These are phyloP conservation scores for Penicillium silybi DNA, from an alignment of 495 filamentous ascomycete genomes.

Conservation along the genomic window DNA sequence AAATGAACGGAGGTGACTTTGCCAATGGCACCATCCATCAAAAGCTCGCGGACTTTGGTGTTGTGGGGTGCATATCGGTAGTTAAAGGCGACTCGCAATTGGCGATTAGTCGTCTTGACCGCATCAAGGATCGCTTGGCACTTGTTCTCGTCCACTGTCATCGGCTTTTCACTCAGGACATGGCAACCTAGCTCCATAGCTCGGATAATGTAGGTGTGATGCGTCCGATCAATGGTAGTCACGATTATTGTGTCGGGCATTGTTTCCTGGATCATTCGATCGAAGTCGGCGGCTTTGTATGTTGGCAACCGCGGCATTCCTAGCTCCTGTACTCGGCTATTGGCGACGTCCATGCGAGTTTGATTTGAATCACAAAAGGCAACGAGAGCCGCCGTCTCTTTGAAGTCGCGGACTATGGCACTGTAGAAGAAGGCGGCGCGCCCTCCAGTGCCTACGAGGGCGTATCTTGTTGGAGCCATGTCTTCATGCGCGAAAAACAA, in stretches of 20 bases:
- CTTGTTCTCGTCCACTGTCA: slow-evolving; percentile 53
- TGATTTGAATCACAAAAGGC: slow-evolving; percentile 38
- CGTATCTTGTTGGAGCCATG: slow-evolving; percentile 22
- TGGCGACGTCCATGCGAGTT: slow-evolving; percentile 30
- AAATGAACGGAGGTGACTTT: slow-evolving; percentile 53
- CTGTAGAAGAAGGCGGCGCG: slow-evolving; percentile 51
- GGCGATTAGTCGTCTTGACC: slow-evolving; percentile 22
- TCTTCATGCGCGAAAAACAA: not conserved
- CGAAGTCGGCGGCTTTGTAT: slow-evolving; percentile 49
- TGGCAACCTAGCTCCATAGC: slow-evolving; percentile 54
- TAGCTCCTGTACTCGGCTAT: slow-evolving; percentile 18
- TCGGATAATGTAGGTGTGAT: slow-evolving; percentile 52
- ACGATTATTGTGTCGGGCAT: slow-evolving; percentile 54
- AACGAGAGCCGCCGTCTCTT: slow-evolving; percentile 43
- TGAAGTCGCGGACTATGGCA: slow-evolving; percentile 47
- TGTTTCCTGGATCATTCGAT: slow-evolving; percentile 49
- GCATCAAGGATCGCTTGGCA: slow-evolving; percentile 43
- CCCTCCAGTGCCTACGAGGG: slow-evolving; percentile 32
- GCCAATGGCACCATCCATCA: slow-evolving; percentile 49
- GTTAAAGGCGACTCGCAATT: slow-evolving; percentile 32
- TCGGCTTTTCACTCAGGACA: slow-evolving; percentile 57
- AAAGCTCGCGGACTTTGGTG: slow-evolving; percentile 35
- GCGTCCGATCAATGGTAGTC: slow-evolving; percentile 56
- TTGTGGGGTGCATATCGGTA: slow-evolving; percentile 37
- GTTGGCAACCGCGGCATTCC: slow-evolving; percentile 36